Evolutionary conservation across 129 eudicot species (phyloP).

Genomic region (Saussurea involucrata): DNA sequence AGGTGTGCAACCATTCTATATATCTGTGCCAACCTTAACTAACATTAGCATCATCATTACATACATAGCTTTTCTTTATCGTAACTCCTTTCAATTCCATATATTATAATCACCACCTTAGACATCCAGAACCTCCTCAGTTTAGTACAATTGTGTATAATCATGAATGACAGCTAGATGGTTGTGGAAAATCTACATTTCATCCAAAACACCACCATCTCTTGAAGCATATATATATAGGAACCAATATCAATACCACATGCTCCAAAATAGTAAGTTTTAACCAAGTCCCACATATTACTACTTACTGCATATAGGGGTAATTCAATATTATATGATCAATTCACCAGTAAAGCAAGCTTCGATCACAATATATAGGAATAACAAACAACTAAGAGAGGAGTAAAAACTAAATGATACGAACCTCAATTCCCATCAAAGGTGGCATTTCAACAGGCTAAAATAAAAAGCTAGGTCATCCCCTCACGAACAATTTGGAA

Average conservation of each 20-base stretch:
- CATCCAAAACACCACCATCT: not conserved
- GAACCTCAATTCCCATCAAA: conserved; percentile 92
- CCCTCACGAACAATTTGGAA: conserved; percentile 90
- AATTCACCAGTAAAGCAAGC: not conserved
- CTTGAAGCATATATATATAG: not conserved
- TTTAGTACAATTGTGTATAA: not conserved
- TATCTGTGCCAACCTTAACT: not conserved
- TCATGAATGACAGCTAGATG: too few species aligned
- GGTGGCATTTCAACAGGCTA: conserved; percentile 99
- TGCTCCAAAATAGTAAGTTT: not conserved
- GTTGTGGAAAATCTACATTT: not conserved
- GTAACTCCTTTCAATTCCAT: not conserved
- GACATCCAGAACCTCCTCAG: not conserved
- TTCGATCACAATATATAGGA: not conserved
- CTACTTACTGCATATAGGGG: too few species aligned
- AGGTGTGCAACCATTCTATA: not conserved
- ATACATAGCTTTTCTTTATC: not conserved
- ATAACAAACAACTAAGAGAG: not conserved
- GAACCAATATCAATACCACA: not conserved
- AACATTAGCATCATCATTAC: not conserved
- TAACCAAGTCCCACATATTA: not conserved
- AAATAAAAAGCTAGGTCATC: conserved; percentile 74
- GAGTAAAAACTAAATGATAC: not conserved
- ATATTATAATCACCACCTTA: not conserved
- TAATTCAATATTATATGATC: not conserved